Conservation (phyloP, 768 basidiomycete species). For the Amanita subjunquillea region DNA sequence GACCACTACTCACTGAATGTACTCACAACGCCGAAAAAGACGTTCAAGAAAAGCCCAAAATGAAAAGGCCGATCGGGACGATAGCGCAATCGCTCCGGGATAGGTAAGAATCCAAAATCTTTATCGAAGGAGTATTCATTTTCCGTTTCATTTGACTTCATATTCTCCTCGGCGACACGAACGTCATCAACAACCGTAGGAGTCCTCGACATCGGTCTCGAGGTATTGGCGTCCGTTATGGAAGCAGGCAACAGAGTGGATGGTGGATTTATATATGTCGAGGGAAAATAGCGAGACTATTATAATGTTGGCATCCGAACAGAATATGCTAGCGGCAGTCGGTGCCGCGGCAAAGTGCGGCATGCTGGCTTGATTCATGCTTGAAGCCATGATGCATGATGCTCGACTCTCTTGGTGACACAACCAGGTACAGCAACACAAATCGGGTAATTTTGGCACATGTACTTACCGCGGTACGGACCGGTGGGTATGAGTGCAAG, state of each 20-base stretch:
- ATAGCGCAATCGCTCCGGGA: conserved; percentile 46
- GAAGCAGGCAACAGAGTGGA: background rate
- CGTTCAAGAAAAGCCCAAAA: conserved; percentile 43
- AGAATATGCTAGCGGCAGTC: no score
- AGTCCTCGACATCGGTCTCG: background rate
- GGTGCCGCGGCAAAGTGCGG: no score
- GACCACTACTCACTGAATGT: conserved; percentile 36
- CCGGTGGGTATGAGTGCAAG: no score
- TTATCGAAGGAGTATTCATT: conserved; percentile 14
- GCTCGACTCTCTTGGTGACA: no score
- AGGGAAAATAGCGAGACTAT: no score
- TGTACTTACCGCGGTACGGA: no score
- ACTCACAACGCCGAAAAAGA: conserved; percentile 52
- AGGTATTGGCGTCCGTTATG: background rate
- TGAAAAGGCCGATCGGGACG: conserved; percentile 37
- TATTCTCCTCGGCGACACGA: background rate
- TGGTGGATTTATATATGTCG: no score
- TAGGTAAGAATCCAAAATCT: conserved; percentile 58
- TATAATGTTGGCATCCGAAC: no score
- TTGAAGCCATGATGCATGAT: no score
- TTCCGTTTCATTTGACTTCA: background rate
- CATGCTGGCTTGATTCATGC: no score
- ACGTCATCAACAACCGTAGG: background rate
- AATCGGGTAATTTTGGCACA: no score
- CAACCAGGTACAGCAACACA: no score